These are phyloP conservation scores for Hypoxylon sp. DNA, from an alignment of 2,329 filamentous ascomycete species.

Conservation along the genomic window DNA sequence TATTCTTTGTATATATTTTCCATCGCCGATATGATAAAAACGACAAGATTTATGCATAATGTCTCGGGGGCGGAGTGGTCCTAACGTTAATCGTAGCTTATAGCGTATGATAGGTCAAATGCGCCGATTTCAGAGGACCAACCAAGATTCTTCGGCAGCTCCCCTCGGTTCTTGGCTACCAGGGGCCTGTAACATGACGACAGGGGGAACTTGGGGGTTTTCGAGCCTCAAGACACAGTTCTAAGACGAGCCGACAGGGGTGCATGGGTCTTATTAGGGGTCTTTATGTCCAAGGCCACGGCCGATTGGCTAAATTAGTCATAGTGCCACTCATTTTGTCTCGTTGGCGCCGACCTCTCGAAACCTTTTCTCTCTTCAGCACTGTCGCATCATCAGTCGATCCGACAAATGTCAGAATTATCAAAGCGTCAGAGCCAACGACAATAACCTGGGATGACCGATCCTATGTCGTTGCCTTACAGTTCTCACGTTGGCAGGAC, in stretches of 20 bases:
- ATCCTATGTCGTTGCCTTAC: slow-evolving; percentile 10
- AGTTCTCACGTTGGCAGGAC: background rate
- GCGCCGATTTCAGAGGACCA: background rate
- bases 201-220: slow-evolving; percentile 20
- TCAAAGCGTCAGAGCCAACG: slow-evolving; percentile 31
- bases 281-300: slow-evolving; percentile 10
- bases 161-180: slow-evolving; percentile 29
- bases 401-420: slow-evolving; percentile 55
- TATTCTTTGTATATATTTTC: background rate
- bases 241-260: slow-evolving; percentile 23
- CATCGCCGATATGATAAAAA: slow-evolving; percentile 1
- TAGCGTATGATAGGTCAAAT: slow-evolving; percentile 15
- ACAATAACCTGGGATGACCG: background rate
- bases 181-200: slow-evolving; percentile 32
- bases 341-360: slow-evolving; percentile 46
- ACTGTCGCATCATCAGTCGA: slow-evolving; percentile 58
- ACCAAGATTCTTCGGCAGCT: slow-evolving; percentile 11
- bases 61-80: background rate
- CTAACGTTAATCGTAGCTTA: background rate
- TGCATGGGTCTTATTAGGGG: slow-evolving; percentile 36
- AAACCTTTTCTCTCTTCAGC: slow-evolving; percentile 50
- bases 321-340: slow-evolving; percentile 46
- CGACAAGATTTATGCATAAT: slow-evolving; percentile 18
- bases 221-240: slow-evolving; percentile 31
- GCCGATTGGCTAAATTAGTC: slow-evolving; percentile 40